A percentile compares a stretch with the other conserved stretches of the same genome.
These are phyloP conservation scores for Sarocladium kiliense DNA, from an alignment of 2,329 filamentous ascomycete species.

Conservation along the genomic window DNA sequence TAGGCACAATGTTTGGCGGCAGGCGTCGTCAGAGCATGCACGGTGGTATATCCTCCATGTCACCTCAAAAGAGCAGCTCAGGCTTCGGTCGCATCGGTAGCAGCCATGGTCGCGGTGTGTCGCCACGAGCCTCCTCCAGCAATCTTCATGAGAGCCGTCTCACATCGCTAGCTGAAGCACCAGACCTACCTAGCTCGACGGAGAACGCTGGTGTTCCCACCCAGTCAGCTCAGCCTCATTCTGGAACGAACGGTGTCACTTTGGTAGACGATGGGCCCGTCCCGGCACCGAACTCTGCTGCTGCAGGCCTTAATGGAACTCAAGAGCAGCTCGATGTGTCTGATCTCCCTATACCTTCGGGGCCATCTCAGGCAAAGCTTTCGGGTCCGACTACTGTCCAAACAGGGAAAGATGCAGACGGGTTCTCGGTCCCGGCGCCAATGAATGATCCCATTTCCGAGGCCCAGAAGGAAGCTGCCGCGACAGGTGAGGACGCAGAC, in stretches of 20 bases:
- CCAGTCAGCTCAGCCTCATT: conserved; percentile 27
- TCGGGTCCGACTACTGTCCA: conserved; percentile 31
- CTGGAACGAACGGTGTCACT: conserved; percentile 41
- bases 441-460: conserved; percentile 63
- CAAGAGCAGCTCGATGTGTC: conserved; percentile 27
- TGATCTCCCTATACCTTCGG: conserved; percentile 46
- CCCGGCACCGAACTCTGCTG: conserved; percentile 22
- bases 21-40: conserved; percentile 63
- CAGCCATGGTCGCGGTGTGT: conserved; percentile 54
- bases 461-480: conserved; percentile 60
- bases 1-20: conserved; percentile 63
- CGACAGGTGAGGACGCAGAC: conserved; percentile 51
- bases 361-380: conserved; percentile 38
- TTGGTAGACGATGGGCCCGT: conserved; percentile 25
- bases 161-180: conserved; percentile 53
- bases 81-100: conserved; percentile 60
- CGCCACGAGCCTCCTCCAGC: conserved; percentile 53
- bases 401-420: conserved; percentile 64
- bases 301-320: conserved; percentile 42
- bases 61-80: conserved; percentile 42
- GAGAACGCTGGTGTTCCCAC: conserved; percentile 20
- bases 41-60: conserved; percentile 50
- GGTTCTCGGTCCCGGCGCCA: conserved; percentile 66
- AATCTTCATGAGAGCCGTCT: conserved; percentile 53
- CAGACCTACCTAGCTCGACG: conserved; percentile 31